Base-by-base conservation (phyloP, 257 asterid genomes). In the Misopates orontium region DNA sequence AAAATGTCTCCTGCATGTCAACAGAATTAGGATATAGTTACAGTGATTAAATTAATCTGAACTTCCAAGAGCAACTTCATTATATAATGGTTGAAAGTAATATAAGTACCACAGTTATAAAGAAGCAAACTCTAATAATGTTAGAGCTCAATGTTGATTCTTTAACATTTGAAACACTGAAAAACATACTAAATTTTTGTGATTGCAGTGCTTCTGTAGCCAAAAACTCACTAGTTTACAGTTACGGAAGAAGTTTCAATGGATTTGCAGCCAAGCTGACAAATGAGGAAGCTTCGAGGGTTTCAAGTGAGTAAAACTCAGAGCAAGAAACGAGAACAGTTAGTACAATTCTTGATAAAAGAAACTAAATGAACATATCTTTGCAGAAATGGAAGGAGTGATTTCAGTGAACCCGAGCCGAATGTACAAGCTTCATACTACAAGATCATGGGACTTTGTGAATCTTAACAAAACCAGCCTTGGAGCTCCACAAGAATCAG, bases 191-290 rank as follows among this genome's bases (percentile, higher is more conserved):
- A n/a, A n/a, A n/a, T n/a, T 28, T 28, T 36, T 36, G 42, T 36
- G 42, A 36, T 61, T 75, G 18, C 83, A 80, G 92, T 64, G 50
- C 75, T 53, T 61, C 78, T 3, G 45, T 71, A 11, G 80, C 83
- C 67, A 67, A 76, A 32, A 65, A 80, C 39, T 79, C 82, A 1
- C 63, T 86, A 14, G 81, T 84, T 42, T 62, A 81, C 69, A 80
- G 82, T 40, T 86, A 84, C 5, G 75, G 77, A 11, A 80, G 85
- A 75, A 82, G 86, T 32, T 84, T 86, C 21, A 79, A 79, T 16
- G 94, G 94, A 60, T 86, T 86, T 54, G 87, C 89, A 50, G 94
- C 89, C 52, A 83, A 69, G 75, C 77, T 86, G 23, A 86, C 90
- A 1, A 40, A 64, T 1, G 83, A 64, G 17, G 82, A 85, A 71